Percentiles rank a stretch among this genome's conserved stretches.
These are phyloP conservation scores for Melaleuca alternifolia DNA, from an alignment of 345 rosid species.

Conservation along the genomic window DNA sequence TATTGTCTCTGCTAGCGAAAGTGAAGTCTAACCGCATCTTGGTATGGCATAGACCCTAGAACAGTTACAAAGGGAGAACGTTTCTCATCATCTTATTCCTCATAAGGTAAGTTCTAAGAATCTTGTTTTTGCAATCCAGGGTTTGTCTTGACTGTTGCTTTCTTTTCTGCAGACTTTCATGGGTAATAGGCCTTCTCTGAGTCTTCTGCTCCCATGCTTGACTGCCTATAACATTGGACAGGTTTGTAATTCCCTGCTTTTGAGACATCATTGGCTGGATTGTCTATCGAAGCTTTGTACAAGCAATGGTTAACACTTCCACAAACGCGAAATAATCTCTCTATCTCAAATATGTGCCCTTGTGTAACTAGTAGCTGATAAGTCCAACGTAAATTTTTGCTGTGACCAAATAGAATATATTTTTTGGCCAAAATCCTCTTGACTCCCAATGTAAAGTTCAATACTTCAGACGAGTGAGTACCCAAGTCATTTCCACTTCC, in stretches of 20 bases:
- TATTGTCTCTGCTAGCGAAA: neutral
- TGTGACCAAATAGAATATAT: neutral
- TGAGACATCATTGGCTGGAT: neutral
- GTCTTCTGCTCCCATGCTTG: constrained; percentile 78
- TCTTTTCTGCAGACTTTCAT: constrained; percentile 52
- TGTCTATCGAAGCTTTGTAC: neutral
- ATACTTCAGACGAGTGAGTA: neutral
- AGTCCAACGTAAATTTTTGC: neutral
- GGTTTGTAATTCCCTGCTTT: constrained; percentile 26
- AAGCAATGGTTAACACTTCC: neutral
- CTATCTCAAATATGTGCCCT: neutral
- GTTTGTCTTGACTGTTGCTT: neutral
- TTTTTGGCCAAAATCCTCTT: neutral
- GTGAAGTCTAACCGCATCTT: constrained; percentile 5
- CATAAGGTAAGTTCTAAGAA: constrained; percentile 58
- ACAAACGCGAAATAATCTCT: neutral
- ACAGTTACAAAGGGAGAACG: constrained; percentile 70
- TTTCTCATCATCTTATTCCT: constrained; percentile 63
- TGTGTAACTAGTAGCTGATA: neutral
- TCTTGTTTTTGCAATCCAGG: neutral
- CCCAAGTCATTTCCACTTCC: neutral
- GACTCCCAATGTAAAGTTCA: neutral
- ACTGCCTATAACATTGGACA: constrained; percentile 76
- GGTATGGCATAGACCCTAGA: constrained; percentile 57
- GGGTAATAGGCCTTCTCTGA: constrained; percentile 89